These are phyloP conservation scores for Kitagawia praeruptora DNA, from an alignment of 129 eudicot genomes.

Conservation along the genomic window DNA sequence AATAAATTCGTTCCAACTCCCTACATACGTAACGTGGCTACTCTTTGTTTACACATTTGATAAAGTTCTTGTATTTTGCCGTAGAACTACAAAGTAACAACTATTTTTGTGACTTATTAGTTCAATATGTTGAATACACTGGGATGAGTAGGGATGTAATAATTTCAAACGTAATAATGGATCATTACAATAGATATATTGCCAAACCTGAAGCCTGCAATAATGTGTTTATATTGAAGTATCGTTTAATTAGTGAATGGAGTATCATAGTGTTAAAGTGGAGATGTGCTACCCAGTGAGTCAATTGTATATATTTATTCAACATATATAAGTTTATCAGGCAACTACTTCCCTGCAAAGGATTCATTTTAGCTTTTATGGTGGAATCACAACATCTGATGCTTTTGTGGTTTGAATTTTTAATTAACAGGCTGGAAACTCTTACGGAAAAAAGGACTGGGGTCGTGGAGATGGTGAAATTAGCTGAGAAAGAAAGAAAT, in stretches of 20 bases:
- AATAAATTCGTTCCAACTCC: not conserved
- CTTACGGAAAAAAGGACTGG: constrained; percentile 82
- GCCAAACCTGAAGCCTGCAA: no score
- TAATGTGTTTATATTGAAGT: no score
- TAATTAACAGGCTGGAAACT: constrained; percentile 66
- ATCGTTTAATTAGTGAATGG: no score
- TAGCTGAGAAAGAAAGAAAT: constrained; percentile 96
- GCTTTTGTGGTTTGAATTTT: constrained; percentile 1
- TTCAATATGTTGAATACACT: no score
- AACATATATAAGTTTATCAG: not conserved
- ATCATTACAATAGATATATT: no score
- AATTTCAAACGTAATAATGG: no score
- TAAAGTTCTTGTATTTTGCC: no score
- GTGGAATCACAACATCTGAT: not conserved
- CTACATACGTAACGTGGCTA: not conserved
- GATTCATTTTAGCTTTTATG: not conserved
- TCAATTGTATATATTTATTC: not conserved
- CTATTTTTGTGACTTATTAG: not conserved
- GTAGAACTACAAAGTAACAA: no score
- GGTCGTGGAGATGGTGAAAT: constrained; percentile 93
- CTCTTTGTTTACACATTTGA: not conserved
- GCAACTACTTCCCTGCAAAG: not conserved
- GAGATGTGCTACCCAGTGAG: no score
- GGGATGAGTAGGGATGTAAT: no score
- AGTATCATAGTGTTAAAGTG: no score